Conservation (phyloP, 1,284 basidiomycete genomes). For the Inonotus obliquus region DNA sequence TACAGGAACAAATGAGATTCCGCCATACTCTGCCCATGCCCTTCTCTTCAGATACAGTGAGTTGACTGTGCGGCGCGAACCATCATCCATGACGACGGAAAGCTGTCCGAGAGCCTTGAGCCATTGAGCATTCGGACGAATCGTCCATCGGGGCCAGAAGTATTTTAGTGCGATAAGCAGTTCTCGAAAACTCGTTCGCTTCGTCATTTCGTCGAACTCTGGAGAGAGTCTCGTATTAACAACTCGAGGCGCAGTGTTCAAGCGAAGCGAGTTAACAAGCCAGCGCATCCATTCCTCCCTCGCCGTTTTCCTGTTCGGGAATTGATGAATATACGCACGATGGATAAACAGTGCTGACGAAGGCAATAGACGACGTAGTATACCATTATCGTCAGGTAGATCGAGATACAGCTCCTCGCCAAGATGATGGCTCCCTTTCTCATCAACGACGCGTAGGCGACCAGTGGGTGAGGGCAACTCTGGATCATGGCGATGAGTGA, state of each 20-base stretch:
- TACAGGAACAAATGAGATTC: constrained; percentile 20
- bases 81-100: neutral
- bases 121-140: neutral
- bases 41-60: neutral
- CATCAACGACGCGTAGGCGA: neutral
- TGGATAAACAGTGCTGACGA: neutral
- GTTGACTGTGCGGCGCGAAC: neutral
- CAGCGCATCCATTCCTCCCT: neutral
- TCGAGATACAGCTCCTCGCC: neutral
- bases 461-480: neutral
- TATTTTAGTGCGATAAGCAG: neutral
- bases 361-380: neutral
- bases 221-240: neutral
- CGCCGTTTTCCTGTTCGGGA: neutral
- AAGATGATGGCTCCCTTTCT: neutral
- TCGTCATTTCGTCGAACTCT: neutral
- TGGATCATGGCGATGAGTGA: neutral
- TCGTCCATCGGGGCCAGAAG: neutral
- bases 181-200: neutral
- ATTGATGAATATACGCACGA: neutral
- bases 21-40: neutral
- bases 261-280: neutral
- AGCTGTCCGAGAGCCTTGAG: neutral
- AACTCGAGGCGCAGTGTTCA: neutral
- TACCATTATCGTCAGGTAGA: neutral